Base-by-base conservation (phyloP, 2,329 filamentous ascomycete species). In the Xylariaceae sp. region DNA sequence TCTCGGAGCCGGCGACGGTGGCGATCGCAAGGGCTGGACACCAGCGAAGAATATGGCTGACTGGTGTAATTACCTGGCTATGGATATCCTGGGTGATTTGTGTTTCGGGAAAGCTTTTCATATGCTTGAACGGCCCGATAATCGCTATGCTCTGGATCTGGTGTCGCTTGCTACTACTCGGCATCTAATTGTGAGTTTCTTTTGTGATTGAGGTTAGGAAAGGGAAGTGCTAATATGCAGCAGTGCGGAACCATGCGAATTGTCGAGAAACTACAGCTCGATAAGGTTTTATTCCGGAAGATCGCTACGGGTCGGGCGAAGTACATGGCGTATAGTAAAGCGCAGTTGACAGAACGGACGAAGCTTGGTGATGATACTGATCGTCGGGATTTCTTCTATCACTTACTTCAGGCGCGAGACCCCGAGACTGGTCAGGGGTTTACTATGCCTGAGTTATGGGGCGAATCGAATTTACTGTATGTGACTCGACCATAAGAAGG, bases 381-480 rank as follows among this genome's bases (percentile, higher is more conserved):
- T 63, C 84, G 86, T 35, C 83, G 85, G 54, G 87, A 89, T 67
- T 89, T 89, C 73, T 89, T 89, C 73, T 85, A 88, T 70, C 84
- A 89, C 68, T 77, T 90, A 8, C 78, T 89, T 56, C 85, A 84
- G 65, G 86, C 86, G 6, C 80, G 80, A 40, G 86, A 89, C 61
- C 85, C 85, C 9, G 85, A 88, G 65, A 88, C 85, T 0, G 85
- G 85, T 50, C 76, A 80, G 54, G 83, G 83, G 1, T 85, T 88
- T 65, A 79, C 76, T 41, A 84, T 77, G 2, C 78, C 80, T 0
- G 86, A 88, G 65, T 79, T 89, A 29, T 87, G 85, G 84, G 83
- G 79, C 48, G 85, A 88, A 67, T 85, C 84, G 6, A 87, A 88
- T 65, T 71, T 87, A 19, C 76, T 89, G 73, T 81, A 65, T 70